Conservation (phyloP, 1,139 yeast species). For the Hanseniaspora sp. region DNA sequence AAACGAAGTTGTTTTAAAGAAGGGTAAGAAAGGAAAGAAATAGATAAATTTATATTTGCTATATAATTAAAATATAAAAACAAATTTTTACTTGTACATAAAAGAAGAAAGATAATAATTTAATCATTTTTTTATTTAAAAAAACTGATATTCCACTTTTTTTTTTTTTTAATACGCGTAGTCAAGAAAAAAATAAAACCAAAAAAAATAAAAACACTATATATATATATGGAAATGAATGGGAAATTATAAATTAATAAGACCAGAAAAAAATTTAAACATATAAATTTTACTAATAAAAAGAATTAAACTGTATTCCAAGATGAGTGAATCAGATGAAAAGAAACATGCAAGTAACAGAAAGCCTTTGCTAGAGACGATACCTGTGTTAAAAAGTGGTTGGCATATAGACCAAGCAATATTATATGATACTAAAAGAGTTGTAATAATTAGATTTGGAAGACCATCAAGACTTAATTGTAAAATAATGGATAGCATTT, state of each 20-base stretch:
- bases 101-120: not conserved
- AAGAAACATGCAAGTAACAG: not conserved
- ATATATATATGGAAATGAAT: too few relatives aligned
- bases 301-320: too few relatives aligned
- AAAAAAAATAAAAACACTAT: too few relatives aligned
- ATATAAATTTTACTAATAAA: not conserved
- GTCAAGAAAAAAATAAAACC: not conserved
- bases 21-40: slow-evolving; percentile 26
- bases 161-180: slow-evolving; percentile 6
- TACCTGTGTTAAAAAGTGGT: slow-evolving; percentile 83
- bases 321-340: not conserved
- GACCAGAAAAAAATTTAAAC: not conserved
- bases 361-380: not conserved
- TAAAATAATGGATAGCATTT: slow-evolving; percentile 80
- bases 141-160: too few relatives aligned
- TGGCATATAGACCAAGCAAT: slow-evolving; percentile 97
- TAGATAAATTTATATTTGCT: slow-evolving; percentile 9
- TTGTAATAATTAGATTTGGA: slow-evolving; percentile 84
- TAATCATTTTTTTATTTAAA: not conserved
- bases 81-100: not conserved
- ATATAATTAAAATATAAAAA: not conserved
- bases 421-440: slow-evolving; percentile 65
- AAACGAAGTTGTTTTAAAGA: slow-evolving; percentile 39
- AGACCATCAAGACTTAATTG: slow-evolving; percentile 64
- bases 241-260: too few relatives aligned